phyloP scores from a whole-genome alignment of 306 rosid genomes.

The Hippophae tibetana region DNA sequence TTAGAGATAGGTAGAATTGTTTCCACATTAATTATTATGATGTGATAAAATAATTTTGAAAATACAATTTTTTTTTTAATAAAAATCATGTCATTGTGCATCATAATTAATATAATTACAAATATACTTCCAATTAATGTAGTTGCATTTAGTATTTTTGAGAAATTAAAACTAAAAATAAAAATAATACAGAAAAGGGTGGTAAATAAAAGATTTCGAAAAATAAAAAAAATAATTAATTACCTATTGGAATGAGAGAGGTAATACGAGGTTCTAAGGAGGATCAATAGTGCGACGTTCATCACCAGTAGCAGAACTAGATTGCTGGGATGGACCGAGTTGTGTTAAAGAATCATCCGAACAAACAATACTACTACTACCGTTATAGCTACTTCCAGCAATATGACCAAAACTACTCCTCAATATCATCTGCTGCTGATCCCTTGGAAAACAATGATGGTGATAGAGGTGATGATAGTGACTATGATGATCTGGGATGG shows the following conservation, averaged over 20 bases:
- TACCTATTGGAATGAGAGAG: not conserved
- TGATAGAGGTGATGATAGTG: slow-evolving; percentile 37
- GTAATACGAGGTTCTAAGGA: slow-evolving; percentile 53
- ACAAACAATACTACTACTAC: slow-evolving; percentile 49
- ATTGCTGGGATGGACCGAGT: slow-evolving; percentile 62
- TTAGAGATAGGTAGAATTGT: too few species aligned
- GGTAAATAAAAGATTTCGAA: too few species aligned
- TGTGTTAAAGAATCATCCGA: slow-evolving; percentile 73
- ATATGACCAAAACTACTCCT: slow-evolving; percentile 33
- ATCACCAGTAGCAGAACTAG: slow-evolving; percentile 48
- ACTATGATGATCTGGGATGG: slow-evolving; percentile 27
- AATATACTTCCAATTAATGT: too few species aligned
- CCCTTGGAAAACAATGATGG: slow-evolving; percentile 61
- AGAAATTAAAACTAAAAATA: too few species aligned
- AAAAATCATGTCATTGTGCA: too few species aligned
- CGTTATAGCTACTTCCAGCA: slow-evolving; percentile 44
- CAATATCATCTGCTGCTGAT: slow-evolving; percentile 36
- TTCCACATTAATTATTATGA: too few species aligned
- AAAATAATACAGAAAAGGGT: too few species aligned
- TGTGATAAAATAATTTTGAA: too few species aligned
- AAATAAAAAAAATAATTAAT: not conserved
- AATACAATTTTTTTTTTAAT: too few species aligned
- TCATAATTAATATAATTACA: too few species aligned
- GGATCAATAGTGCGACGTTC: slow-evolving; percentile 76
- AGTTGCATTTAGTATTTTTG: too few species aligned